phyloP scores from a whole-genome alignment of 116 monocot species.

The Cymodocea nodosa region DNA sequence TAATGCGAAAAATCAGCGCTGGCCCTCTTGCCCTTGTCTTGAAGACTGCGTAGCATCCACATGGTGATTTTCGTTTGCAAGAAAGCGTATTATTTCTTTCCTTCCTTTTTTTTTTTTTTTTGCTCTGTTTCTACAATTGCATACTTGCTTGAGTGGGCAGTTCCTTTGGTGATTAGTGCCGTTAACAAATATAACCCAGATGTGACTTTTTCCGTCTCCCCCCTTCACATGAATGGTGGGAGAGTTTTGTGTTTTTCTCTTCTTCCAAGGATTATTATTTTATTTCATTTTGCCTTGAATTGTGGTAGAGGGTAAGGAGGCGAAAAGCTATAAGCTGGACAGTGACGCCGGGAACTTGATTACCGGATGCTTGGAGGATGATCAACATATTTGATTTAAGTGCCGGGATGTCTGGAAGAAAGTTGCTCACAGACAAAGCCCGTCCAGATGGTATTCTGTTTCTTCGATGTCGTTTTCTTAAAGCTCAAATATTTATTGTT shows the following conservation, averaged over 20 bases:
- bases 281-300: neutral
- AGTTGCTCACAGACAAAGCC: constrained; percentile 17
- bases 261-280: neutral
- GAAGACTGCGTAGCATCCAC: no score
- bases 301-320: neutral
- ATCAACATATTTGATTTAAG: constrained; percentile 31
- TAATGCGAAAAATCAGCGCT: no score
- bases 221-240: no score
- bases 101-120: neutral
- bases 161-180: neutral
- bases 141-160: neutral
- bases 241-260: no score
- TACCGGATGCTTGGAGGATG: constrained; percentile 11
- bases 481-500: no score
- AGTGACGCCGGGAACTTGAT: neutral
- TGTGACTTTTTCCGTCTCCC: neutral
- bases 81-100: neutral
- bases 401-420: constrained; percentile 22
- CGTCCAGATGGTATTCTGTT: constrained; percentile 12
- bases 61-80: no score
- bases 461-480: neutral
- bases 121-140: neutral
- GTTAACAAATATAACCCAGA: neutral
- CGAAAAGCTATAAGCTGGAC: neutral
- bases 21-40: no score